Conservation (phyloP, 768 basidiomycete species). For the Tricholoma bakamatsutake region DNA sequence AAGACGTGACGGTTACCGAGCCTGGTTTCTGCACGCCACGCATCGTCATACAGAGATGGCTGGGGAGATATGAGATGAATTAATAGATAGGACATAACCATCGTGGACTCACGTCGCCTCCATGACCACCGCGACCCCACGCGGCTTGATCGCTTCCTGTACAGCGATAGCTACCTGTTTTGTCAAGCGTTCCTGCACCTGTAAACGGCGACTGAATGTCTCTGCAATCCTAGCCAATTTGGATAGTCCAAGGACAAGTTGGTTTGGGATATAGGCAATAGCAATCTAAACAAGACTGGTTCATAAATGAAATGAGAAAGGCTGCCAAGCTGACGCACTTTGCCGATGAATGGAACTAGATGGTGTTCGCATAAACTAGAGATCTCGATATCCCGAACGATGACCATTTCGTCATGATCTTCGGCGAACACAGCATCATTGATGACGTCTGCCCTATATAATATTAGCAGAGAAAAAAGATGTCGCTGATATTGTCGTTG, state of each 20-base stretch:
- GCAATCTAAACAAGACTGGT: conserved; percentile 59
- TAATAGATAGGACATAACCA: conserved; percentile 4
- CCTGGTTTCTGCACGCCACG: conserved; percentile 99
- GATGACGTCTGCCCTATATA: conserved; percentile 70
- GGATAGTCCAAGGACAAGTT: conserved; percentile 89
- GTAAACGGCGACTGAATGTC: conserved; percentile 91
- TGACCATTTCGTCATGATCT: conserved; percentile 99
- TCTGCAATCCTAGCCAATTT: conserved; percentile 97
- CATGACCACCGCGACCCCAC: conserved; percentile 99
- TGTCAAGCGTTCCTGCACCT: conserved; percentile 96
- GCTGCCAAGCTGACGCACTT: conserved; percentile 46
- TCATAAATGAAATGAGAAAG: conserved; percentile 14
- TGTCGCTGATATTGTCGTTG: conserved; percentile 14
- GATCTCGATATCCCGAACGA: conserved; percentile 95
- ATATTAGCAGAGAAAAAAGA: conserved; percentile 10
- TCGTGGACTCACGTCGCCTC: conserved; percentile 75
- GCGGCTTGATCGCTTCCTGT: conserved; percentile 95
- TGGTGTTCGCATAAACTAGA: conserved; percentile 98
- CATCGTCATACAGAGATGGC: conserved; percentile 99
- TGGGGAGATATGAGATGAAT: conserved; percentile 23
- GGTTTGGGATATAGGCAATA: conserved; percentile 96
- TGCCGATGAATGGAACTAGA: conserved; percentile 95
- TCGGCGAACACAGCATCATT: conserved; percentile 98
- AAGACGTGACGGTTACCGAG: conserved; percentile 89
- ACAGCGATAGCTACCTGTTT: conserved; percentile 98